Conservation (phyloP, 164 flowering plant genomes). For the Tetrastigma voinierianum region DNA sequence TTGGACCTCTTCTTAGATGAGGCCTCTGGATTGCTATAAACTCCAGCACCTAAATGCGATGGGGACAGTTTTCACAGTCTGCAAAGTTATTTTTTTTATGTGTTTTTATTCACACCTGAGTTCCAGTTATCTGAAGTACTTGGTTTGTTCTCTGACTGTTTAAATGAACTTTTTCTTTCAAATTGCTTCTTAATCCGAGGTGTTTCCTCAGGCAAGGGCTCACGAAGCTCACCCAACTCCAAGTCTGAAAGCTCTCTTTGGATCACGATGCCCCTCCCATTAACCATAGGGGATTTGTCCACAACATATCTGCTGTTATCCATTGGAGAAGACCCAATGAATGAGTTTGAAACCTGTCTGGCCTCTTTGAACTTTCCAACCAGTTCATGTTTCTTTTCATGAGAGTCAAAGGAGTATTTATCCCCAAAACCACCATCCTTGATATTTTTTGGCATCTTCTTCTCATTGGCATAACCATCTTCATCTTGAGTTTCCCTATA, state of each 20-base stretch:
- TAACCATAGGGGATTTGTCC: constrained; percentile 30
- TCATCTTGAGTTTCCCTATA: constrained; percentile 40
- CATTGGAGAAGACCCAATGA: constrained; percentile 31
- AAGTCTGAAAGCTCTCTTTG: constrained; percentile 84
- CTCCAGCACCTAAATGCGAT: constrained; percentile 24
- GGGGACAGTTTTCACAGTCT: constrained; percentile 48
- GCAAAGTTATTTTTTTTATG: too few species aligned
- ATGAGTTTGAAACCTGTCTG: constrained; percentile 24
- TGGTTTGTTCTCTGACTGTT: constrained; percentile 40
- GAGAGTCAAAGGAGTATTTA: constrained; percentile 34
- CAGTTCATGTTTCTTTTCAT: constrained; percentile 41
- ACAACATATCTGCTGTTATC: constrained; percentile 27
- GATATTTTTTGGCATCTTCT: constrained; percentile 30
- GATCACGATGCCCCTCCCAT: constrained; percentile 46
- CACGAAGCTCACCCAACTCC: constrained; percentile 96
- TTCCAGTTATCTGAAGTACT: constrained; percentile 41
- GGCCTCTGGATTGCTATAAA: constrained; percentile 30
- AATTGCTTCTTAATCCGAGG: constrained; percentile 39
- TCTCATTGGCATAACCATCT: constrained; percentile 35
- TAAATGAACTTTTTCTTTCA: constrained; percentile 69
- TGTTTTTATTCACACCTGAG: constrained; percentile 44
- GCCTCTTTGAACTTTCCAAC: constrained; percentile 39
- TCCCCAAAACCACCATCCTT: constrained; percentile 40
- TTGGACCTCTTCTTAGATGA: constrained; percentile 37
- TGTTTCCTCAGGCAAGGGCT: constrained; percentile 53